phyloP scores from a whole-genome alignment of 129 eudicot species.

The Flaveria ramosissima region DNA sequence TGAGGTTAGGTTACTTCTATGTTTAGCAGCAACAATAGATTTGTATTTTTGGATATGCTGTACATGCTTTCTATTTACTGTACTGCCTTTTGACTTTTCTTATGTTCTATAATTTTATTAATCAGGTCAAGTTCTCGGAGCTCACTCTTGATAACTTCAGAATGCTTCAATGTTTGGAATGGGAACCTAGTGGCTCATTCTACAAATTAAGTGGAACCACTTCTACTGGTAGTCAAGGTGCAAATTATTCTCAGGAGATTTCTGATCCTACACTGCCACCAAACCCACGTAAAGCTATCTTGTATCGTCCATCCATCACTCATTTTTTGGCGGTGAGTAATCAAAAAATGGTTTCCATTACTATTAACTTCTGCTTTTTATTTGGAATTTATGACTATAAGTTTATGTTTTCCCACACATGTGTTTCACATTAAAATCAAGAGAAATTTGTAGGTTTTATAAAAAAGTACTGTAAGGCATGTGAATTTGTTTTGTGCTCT shows the following conservation, averaged over 20 bases:
- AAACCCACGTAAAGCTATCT: slow-evolving; percentile 88
- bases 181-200: slow-evolving; percentile 97
- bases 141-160: slow-evolving; percentile 83
- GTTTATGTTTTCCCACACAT: background rate
- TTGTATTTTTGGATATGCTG: background rate
- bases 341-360: background rate
- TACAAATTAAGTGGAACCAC: slow-evolving; percentile 56
- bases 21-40: slow-evolving; percentile 18
- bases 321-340: slow-evolving; percentile 93
- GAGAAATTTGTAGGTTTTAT: background rate
- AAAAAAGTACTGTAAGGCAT: background rate
- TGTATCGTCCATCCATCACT: slow-evolving; percentile 85
- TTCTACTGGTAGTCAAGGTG: slow-evolving; percentile 53
- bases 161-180: slow-evolving; percentile 93
- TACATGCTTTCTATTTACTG: background rate
- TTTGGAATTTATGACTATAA: background rate
- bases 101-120: slow-evolving; percentile 17
- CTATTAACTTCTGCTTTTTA: background rate
- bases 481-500: slow-evolving; percentile 26
- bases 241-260: slow-evolving; percentile 61
- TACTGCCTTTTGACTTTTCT: background rate
- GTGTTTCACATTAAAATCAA: background rate
- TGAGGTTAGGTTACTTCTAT: slow-evolving; percentile 56
- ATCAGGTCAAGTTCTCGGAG: slow-evolving; percentile 88
- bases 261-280: slow-evolving; percentile 95